These are phyloP conservation scores for Coemansia sp. DNA, from an alignment of 192 early-diverging fungal genomes.

Conservation along the genomic window DNA sequence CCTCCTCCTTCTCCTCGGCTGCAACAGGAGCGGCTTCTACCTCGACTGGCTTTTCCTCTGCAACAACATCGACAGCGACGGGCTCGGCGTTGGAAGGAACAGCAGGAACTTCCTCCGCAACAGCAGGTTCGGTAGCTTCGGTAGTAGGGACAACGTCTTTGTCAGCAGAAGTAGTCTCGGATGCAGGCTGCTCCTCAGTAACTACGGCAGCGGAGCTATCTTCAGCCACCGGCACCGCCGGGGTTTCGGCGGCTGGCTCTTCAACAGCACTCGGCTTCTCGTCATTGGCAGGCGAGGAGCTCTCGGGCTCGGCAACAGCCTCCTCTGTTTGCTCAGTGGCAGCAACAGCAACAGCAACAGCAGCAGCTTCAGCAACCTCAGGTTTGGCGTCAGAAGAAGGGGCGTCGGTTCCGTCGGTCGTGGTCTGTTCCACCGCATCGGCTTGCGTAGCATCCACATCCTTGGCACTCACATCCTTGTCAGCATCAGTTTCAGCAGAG, in stretches of 20 bases:
- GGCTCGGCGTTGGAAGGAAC: slow-evolving; percentile 1
- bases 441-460: neutral
- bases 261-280: neutral
- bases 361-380: slow-evolving; percentile 7
- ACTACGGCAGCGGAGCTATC: slow-evolving; percentile 1
- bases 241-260: too few relatives aligned
- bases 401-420: neutral
- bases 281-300: neutral
- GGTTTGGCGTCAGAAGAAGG: slow-evolving; percentile 2
- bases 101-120: slow-evolving; percentile 4
- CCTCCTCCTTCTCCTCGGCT: too few relatives aligned
- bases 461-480: slow-evolving; percentile 9
- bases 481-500: slow-evolving; percentile 8
- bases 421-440: neutral
- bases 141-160: slow-evolving; percentile 9
- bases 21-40: slow-evolving; percentile 2
- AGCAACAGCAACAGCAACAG: slow-evolving; percentile 1
- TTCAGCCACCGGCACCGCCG: slow-evolving; percentile 6
- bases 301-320: slow-evolving; percentile 6
- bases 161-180: slow-evolving; percentile 1
- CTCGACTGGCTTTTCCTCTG: neutral
- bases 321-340: slow-evolving; percentile 9
- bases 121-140: slow-evolving; percentile 8
- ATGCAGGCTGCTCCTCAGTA: too few relatives aligned
- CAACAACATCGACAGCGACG: neutral